A percentile compares a stretch with the other conserved stretches of the same genome.
phyloP scores from a whole-genome alignment of 768 basidiomycete genomes.

The Agaricus sinodeliciosus region DNA sequence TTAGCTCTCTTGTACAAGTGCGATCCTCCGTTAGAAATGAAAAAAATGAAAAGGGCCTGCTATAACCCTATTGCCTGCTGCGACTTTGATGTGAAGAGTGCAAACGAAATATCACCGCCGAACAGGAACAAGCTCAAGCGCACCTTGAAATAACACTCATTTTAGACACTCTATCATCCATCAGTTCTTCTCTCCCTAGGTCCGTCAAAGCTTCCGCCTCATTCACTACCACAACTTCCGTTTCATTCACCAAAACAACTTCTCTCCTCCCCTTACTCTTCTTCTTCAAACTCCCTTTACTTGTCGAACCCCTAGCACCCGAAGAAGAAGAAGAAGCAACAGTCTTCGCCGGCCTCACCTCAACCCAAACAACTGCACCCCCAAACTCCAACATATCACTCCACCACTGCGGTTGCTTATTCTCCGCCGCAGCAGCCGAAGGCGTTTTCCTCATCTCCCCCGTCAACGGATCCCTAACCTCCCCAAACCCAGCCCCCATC shows the following conservation, averaged over 20 bases:
- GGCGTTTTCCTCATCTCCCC: conserved; percentile 56
- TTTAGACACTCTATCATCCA: conserved; percentile 61
- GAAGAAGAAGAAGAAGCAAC: neutral
- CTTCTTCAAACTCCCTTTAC: conserved; percentile 17
- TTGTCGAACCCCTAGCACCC: conserved; percentile 1
- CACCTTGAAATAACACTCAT: conserved; percentile 68
- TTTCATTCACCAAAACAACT: conserved; percentile 34
- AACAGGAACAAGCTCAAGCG: conserved; percentile 18
- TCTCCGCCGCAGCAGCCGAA: conserved; percentile 6
- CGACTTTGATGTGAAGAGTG: neutral
- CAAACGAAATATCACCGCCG: conserved; percentile 8
- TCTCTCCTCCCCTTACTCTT: conserved; percentile 16
- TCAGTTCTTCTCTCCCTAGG: conserved; percentile 69
- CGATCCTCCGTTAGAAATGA: neutral
- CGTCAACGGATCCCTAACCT: conserved; percentile 76
- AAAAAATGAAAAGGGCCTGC: neutral
- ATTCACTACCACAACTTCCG: conserved; percentile 52
- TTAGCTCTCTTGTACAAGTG: neutral
- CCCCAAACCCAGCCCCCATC: conserved; percentile 34
- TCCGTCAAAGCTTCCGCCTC: conserved; percentile 75
- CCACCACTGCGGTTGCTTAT: conserved; percentile 65
- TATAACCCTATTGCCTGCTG: no score
- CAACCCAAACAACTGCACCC: conserved; percentile 45
- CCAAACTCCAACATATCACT: conserved; percentile 30
- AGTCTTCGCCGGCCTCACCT: conserved; percentile 37